Evolutionary conservation across 352 stramenopile species (phyloP).

Genomic region (Pythium periplocum): DNA sequence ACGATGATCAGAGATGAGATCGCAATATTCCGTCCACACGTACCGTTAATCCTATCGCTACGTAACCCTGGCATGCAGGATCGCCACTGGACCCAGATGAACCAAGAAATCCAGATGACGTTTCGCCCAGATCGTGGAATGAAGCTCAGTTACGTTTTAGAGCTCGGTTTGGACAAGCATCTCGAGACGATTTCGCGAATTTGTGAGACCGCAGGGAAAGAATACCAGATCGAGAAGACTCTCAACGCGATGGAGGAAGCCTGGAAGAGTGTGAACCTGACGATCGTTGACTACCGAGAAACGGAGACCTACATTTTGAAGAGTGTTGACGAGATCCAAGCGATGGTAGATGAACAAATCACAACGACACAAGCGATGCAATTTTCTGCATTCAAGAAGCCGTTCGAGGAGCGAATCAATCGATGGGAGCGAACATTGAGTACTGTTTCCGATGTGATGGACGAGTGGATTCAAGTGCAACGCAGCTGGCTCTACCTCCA

Average conservation of each 20-base stretch:
- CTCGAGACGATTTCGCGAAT: constrained; percentile 89
- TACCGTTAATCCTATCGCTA: constrained; percentile 87
- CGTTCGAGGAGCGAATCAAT: constrained; percentile 92
- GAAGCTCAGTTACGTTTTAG: constrained; percentile 76
- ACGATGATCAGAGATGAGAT: constrained; percentile 89
- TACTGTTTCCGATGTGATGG: constrained; percentile 89
- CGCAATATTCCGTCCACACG: constrained; percentile 82
- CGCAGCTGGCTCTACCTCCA: constrained; percentile 95
- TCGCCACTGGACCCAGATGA: constrained; percentile 91
- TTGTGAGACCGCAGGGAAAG: constrained; percentile 91
- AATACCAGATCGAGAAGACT: constrained; percentile 93
- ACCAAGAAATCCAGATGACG: constrained; percentile 82
- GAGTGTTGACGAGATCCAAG: constrained; percentile 91
- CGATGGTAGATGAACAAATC: constrained; percentile 93
- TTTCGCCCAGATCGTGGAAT: constrained; percentile 82
- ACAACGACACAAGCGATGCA: constrained; percentile 95
- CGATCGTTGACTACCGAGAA: constrained; percentile 86
- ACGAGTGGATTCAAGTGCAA: constrained; percentile 94
- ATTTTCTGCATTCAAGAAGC: constrained; percentile 94
- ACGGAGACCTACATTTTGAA: constrained; percentile 94
- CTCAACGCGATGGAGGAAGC: constrained; percentile 91
- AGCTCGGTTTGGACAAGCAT: constrained; percentile 84
- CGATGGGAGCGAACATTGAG: constrained; percentile 88
- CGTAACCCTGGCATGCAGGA: constrained; percentile 92
- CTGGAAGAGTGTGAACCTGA: constrained; percentile 84